Base-by-base conservation (phyloP, 1,284 basidiomycete genomes). In the Exobasidium cylindrosporum region DNA sequence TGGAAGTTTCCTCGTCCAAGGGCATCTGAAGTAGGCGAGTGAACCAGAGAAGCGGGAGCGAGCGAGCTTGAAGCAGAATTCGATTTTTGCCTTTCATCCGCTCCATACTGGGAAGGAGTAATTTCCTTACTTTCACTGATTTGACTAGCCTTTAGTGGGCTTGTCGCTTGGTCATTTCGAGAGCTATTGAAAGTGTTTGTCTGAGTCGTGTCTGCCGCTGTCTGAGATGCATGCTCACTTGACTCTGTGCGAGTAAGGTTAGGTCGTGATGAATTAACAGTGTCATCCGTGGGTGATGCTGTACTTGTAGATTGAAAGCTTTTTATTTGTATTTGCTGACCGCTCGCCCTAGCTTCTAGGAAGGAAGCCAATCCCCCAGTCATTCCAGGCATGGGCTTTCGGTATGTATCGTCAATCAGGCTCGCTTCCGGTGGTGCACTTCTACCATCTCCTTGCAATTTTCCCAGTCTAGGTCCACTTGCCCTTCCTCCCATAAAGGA, bases 401-500 rank as follows among this genome's bases (percentile, higher is more conserved):
- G 57, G 23, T 62, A 60, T 30, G 50, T 65, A 26, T 72, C 66
- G 55, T 76, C 70, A 28, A 73, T 70, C 23, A 73, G 58, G 5
- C 62, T 62, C 11, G 72, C 74, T 60, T 77, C 73, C 1, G 72
- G 70, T 31, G 72, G 66, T 6, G 74, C 68, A 31, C 67, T 71
- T 54, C 73, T 68, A 28, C 76, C 77, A 43, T 78, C 75, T 29
- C 74, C 76, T 26, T 63, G 55, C 0, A 78, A 64, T 57, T 76
- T 74, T 21, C 76, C 76, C 5, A 79, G 67, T 17, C 76, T 68
- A 2, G 77, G 73, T 28, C 74, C 72, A 1, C 70, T 60, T n/a
- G 74, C 68, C 52, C 64, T 76, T 30, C 77, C 77, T 31, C 77
- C 77, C 65, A 79, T 79, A 40, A 79, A 79, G 49, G 68, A 64